Evolutionary conservation across 2,329 filamentous ascomycete species (phyloP).

Genomic region (Aspergillus fischeri): DNA sequence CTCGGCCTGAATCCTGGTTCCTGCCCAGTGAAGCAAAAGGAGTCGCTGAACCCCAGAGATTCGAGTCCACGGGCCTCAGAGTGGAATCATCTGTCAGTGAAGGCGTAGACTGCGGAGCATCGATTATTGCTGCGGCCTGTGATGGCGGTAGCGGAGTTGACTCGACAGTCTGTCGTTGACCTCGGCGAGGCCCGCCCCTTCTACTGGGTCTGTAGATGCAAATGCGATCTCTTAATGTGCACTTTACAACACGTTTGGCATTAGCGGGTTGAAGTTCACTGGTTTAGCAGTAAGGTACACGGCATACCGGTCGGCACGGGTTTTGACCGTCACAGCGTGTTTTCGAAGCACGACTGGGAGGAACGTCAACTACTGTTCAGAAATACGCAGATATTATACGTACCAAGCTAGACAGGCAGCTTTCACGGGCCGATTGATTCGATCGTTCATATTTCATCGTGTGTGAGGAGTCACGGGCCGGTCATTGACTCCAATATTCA

Average conservation of each 20-base stretch:
- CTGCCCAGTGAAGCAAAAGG: not conserved
- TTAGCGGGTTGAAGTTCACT: not conserved
- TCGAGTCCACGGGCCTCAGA: not conserved
- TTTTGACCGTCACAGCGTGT: constrained; percentile 1
- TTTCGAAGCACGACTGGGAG: constrained; percentile 1
- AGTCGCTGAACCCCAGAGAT: not conserved
- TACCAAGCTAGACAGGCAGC: not conserved
- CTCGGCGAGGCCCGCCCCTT: not conserved
- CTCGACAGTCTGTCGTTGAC: not conserved
- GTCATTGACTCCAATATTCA: too few species aligned
- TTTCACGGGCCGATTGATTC: not conserved
- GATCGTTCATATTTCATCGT: not conserved
- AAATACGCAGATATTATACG: not conserved
- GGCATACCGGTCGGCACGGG: constrained; percentile 1
- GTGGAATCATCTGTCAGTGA: not conserved
- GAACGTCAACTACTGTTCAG: not conserved
- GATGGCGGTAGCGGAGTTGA: not conserved
- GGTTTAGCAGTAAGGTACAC: not conserved
- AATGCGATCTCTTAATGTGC: not conserved
- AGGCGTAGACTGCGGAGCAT: not conserved
- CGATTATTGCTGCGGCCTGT: not conserved
- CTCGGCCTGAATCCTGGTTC: not conserved
- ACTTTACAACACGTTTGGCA: not conserved
- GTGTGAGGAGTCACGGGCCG: not conserved
- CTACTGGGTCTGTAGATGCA: not conserved